A percentile compares a stretch with the other conserved stretches of the same genome.
Conservation (phyloP, 768 basidiomycete genomes). For the Naganishia kalamii region DNA sequence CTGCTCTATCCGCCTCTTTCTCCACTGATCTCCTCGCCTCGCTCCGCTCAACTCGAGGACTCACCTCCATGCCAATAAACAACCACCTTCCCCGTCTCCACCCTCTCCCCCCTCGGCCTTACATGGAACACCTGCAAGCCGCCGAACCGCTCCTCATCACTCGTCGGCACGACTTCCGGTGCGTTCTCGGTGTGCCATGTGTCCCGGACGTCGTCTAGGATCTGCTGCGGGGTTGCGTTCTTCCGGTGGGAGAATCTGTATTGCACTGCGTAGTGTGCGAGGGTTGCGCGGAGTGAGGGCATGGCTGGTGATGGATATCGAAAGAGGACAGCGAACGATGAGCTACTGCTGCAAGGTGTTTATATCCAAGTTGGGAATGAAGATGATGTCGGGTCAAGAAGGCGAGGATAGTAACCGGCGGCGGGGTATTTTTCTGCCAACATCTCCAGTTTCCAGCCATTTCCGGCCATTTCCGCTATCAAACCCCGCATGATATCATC, state of each 20-base stretch:
- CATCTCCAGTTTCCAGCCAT: too few relatives aligned
- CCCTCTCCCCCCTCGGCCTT: neutral
- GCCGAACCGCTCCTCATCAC: neutral
- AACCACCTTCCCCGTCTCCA: conserved; percentile 20
- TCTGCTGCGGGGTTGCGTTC: neutral
- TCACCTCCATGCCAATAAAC: conserved; percentile 31
- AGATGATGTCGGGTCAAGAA: too few relatives aligned
- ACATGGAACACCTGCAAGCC: conserved; percentile 22
- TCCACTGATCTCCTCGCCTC: too few relatives aligned
- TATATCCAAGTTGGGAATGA: too few relatives aligned
- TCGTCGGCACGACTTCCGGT: conserved; percentile 2
- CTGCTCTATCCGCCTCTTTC: too few relatives aligned
- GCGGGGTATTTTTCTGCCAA: too few relatives aligned
- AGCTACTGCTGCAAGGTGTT: too few relatives aligned
- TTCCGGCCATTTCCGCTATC: too few relatives aligned
- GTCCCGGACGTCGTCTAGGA: neutral
- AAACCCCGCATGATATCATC: too few relatives aligned
- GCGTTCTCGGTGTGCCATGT: neutral
- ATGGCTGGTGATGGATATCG: neutral
- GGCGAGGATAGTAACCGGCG: too few relatives aligned
- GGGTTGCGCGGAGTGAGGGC: neutral
- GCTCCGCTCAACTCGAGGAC: too few relatives aligned
- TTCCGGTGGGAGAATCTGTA: neutral
- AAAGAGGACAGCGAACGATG: neutral
- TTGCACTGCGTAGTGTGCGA: neutral